Evolutionary conservation across 768 basidiomycete species (phyloP).

Genomic region (Lactarius vividus): DNA sequence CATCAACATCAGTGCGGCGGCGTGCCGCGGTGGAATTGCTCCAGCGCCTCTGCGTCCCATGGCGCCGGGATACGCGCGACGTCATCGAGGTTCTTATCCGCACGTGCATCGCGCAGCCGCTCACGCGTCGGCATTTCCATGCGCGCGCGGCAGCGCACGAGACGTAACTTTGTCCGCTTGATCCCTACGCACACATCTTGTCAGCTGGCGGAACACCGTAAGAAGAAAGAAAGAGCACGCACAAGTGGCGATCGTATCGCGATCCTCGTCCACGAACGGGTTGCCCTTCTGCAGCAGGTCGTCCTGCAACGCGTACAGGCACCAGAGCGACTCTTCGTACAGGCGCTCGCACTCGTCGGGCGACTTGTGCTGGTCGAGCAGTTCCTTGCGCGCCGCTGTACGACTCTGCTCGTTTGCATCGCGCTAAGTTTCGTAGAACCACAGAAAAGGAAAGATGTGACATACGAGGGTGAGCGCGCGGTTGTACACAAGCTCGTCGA

Average conservation of each 20-base stretch:
- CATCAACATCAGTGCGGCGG: background rate
- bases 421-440: background rate
- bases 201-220: constrained; percentile 1
- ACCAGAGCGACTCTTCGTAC: constrained; percentile 95
- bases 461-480: constrained; percentile 82
- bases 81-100: constrained; percentile 78
- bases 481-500: constrained; percentile 92
- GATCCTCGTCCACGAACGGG: constrained; percentile 82
- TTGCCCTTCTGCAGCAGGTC: constrained; percentile 79
- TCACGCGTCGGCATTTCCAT: constrained; percentile 77
- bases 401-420: constrained; percentile 60
- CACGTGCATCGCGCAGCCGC: constrained; percentile 69
- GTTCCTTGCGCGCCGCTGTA: constrained; percentile 86
- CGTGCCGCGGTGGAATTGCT: constrained; percentile 18
- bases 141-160: constrained; percentile 71
- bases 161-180: constrained; percentile 77
- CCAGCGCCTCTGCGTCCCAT: constrained; percentile 33
- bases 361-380: constrained; percentile 70
- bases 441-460: constrained; percentile 20
- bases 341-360: constrained; percentile 88
- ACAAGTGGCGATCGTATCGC: constrained; percentile 76
- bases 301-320: constrained; percentile 89
- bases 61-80: constrained; percentile 68
- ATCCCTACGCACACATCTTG: constrained; percentile 53
- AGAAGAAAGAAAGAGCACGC: constrained; percentile 31